Percentiles rank a stretch among this genome's conserved stretches.
Evolutionary conservation across 1,139 yeast species (phyloP).

Genomic region (Suhomyces atakaporum): DNA sequence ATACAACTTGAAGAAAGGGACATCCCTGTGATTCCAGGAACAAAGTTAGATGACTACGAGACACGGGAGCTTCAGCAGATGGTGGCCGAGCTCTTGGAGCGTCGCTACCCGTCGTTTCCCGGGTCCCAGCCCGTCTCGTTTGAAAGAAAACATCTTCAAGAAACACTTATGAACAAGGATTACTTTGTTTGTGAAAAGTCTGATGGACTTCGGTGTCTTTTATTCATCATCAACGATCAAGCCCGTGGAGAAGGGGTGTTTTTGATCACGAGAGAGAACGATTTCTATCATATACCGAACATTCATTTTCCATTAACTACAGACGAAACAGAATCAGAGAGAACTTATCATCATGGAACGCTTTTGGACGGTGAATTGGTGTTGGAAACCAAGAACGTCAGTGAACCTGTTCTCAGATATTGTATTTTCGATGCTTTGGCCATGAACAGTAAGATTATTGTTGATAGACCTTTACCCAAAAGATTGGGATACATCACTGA

Average conservation of each 20-base stretch:
- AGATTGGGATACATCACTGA: constrained; percentile 87
- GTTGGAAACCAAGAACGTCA: constrained; percentile 55
- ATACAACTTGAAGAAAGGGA: constrained; percentile 54
- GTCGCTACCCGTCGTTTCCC: constrained; percentile 59
- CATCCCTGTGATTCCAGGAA: constrained; percentile 86
- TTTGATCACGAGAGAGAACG: constrained; percentile 83
- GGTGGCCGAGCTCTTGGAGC: constrained; percentile 67
- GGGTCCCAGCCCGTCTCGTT: constrained; percentile 97
- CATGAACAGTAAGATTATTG: constrained; percentile 70
- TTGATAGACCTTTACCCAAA: constrained; percentile 70
- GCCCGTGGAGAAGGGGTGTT: constrained; percentile 73
- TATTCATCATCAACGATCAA: constrained; percentile 68
- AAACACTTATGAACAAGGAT: constrained; percentile 56
- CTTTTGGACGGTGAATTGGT: constrained; percentile 88
- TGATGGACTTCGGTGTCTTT: constrained; percentile 85
- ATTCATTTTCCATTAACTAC: constrained; percentile 73
- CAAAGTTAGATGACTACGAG: constrained; percentile 68
- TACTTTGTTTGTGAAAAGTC: constrained; percentile 95
- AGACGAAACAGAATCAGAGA: constrained; percentile 51
- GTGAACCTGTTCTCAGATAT: constrained; percentile 59
- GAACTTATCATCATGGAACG: constrained; percentile 78
- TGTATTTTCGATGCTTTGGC: constrained; percentile 91
- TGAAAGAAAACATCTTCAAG: constrained; percentile 68
- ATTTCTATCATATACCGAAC: constrained; percentile 76
- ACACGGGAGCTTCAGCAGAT: constrained; percentile 66